Base-by-base conservation (phyloP, 2,329 filamentous ascomycete genomes). In the Talaromyces sp. region DNA sequence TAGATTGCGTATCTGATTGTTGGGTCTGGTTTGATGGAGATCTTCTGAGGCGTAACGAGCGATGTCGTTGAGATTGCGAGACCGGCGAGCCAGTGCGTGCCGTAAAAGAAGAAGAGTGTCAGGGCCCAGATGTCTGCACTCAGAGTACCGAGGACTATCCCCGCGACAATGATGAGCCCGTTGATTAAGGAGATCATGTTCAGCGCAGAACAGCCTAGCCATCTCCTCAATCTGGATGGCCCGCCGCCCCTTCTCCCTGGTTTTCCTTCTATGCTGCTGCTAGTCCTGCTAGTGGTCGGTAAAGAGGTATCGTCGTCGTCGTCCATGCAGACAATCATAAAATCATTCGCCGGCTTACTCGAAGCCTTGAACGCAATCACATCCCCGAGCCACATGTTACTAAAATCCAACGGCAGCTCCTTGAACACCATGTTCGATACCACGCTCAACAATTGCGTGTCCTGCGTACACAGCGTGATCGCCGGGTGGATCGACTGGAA, bases 341-440 rank as follows among this genome's bases (percentile, higher is more conserved):
- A 71, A 57, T 74, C 72, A 46, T 74, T 73, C 4, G 67, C 70
- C 2, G 70, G 67, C 31, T 31, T 25, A 21, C 64, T 23, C 21
- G 68, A 66, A 4, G 69, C 66, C 18, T 69, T 67, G 57, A 71
- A 74, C 0, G 67, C 67, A 28, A 74, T 66, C n/a, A 71, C 60
- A 16, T 69, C 69, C 54, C 64, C 67, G 8, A 74, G 61, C 66
- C 71, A 73, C 25, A 66, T 63, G 40, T 74, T 74, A 48, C 69
- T 69, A n/a, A 67, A 63, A 42, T 71, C 70, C 12, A 73, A 62
- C 12, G 71, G 70, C 11, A 74, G 64, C 44, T 74, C 71, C 23
- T 70, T 69, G 60, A 74, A 74, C 5, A 74, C 69, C 54, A 71
- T 67, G 55, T 73, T 68, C 5, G 71, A 73, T 25, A 71, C 69